Evolutionary conservation across 495 filamentous ascomycete genomes (phyloP), one percentile per base, ranked within the genome.

Genomic region (Gamarada debralockiae): DNA sequence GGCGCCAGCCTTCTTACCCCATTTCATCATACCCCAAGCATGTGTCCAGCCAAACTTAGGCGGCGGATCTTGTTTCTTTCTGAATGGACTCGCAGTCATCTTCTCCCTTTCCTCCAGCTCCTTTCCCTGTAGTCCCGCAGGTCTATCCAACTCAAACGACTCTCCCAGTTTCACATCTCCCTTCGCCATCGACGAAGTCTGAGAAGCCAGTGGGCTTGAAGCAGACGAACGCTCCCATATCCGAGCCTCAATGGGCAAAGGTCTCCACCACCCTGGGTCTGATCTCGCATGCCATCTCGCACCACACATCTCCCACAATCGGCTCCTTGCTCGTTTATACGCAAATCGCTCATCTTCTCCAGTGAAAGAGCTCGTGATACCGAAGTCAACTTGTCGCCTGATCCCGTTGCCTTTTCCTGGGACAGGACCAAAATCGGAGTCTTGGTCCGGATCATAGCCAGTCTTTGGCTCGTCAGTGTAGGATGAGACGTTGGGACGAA

Each of bases 341-440:
- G 86, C 85, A 58, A 90, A 90, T 12, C 71, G 70, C 63, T 88
- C 85, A 62, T 88, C 86, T 61, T 87, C 82, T 15, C 86, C 86
- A 0, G 81, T 87, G 56, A 88, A 85, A 0, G 72, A 73, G 25
- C 68, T 65, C 0, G 78, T 75, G 33, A 77, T 71, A 31, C 68
- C 70, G 53, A 88, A 89, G 58, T 84, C 72, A 8, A 67, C 59
- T 8, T 22, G 31, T 34, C 52, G 48, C 25, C 43, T 50, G 24
- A 48, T 56, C 23, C 50, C 55, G 46, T 50, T 46, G 68, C 55
- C 37, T 58, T 62, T 50, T 53, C 61, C 38, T 42, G 67, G 44
- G 56, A 62, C 22, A 44, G 59, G 53, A 20, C 59, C 47, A 39
- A 59, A 62, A 33, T 59, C 55, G 52, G 22, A 69, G 58, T 41